Base-by-base conservation (phyloP, 805 yeast genomes). In the Suhomyces tanzawaensis region DNA sequence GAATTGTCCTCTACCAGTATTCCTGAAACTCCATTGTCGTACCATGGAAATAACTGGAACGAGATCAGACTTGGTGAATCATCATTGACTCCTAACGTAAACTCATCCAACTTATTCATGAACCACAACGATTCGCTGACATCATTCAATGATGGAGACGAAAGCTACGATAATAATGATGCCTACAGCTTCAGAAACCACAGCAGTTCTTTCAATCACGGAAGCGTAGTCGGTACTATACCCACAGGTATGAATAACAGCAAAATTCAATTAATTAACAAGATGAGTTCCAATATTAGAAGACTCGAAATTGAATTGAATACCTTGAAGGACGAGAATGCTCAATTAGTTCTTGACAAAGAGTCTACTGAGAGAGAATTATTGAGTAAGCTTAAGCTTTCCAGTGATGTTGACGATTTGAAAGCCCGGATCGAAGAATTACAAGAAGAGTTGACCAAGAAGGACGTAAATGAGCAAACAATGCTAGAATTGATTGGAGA, bases 401-500 rank as follows among this genome's bases (percentile, higher is more conserved):
- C 38, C 3, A 51, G 47, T 19, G 68, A 67, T 38, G 52, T 64
- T 29, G 57, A 48, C 1, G 51, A 50, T 4, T 52, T 74, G 19
- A 50, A 58, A 14, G 47, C 53, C 19, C 42, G 50, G 23, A 53
- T 77, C 0, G 56, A 54, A 2, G 40, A 38, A 4, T 44, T 66
- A 16, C 43, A 45, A 17, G 11, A 26, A 0, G 68, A 62, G 17
- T 42, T 79, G 31, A 70, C 66, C 13, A 52, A 58, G 15, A 62
- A 64, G 37, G 51, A 59, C 6, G 26, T 46, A 39, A 46, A 76
- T 4, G 78, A 78, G 43, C 71, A 73, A 39, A 76, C 82, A 4
- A 74, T 85, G 34, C 62, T 89, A 32, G 85, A 80, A 48, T 55
- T 85, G 40, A 69, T 91, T 12, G 96, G 96, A 4, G 96, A 90